Conservation (phyloP, 225 moss, liverwort and hornwort genomes). For the Marchantia paleacea region DNA sequence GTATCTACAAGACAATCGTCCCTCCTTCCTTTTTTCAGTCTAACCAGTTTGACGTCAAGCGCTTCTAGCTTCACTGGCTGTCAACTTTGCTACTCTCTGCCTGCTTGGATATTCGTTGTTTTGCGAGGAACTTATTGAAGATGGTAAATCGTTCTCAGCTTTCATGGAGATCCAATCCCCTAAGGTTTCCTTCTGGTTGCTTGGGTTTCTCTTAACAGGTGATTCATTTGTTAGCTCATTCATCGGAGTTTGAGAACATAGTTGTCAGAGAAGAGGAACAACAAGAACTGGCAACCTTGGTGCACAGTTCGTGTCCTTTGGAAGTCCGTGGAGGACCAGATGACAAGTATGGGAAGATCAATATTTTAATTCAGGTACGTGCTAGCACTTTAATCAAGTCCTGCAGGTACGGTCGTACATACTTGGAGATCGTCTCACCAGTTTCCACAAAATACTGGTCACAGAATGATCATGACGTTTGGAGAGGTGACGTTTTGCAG, state of each 20-base stretch:
- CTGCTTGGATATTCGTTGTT: neutral
- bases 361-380: conserved; percentile 89
- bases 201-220: conserved; percentile 40
- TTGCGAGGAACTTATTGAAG: too few species aligned
- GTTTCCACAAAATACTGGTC: too few species aligned
- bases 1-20: conserved; percentile 24
- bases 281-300: conserved; percentile 79
- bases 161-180: neutral
- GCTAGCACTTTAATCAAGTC: neutral
- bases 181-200: neutral
- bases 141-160: neutral
- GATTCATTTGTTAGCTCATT: conserved; percentile 91
- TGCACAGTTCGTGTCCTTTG: conserved; percentile 72
- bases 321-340: conserved; percentile 96
- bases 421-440: neutral
- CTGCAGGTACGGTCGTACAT: neutral
- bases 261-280: conserved; percentile 99
- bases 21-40: neutral
- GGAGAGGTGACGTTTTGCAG: conserved; percentile 28
- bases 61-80: neutral
- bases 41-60: neutral
- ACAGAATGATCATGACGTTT: neutral
- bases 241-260: conserved; percentile 99
- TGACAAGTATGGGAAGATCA: conserved; percentile 95
- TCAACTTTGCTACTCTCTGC: neutral